These are phyloP conservation scores for Haplosporangium sp. DNA, from an alignment of 371 early-diverging fungal species.

Conservation along the genomic window DNA sequence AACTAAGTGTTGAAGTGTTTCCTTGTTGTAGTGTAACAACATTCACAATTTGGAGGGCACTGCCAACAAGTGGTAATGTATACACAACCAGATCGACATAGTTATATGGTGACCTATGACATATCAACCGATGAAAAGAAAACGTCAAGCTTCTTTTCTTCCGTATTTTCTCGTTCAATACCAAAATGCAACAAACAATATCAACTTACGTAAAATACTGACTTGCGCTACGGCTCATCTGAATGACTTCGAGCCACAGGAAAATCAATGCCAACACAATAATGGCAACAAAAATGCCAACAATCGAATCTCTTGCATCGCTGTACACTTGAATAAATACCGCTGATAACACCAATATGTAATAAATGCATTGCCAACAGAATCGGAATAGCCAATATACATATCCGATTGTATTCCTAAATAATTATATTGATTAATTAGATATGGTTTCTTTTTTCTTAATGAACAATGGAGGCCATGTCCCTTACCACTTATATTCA, in stretches of 20 bases:
- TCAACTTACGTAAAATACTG: constrained; percentile 7
- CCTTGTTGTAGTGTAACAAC: not conserved
- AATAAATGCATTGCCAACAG: constrained; percentile 19
- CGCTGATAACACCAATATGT: constrained; percentile 20
- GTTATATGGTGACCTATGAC: constrained; percentile 16
- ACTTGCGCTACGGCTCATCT: not conserved
- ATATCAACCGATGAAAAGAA: too few species aligned
- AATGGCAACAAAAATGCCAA: constrained; percentile 22
- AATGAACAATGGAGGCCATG: not conserved
- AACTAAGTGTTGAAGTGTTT: constrained; percentile 6
- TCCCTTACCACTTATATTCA: constrained; percentile 35
- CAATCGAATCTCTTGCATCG: not conserved
- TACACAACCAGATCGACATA: constrained; percentile 7
- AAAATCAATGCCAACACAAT: constrained; percentile 8
- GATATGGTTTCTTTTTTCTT: not conserved
- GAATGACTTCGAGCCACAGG: constrained; percentile 15
- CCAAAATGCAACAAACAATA: not conserved
- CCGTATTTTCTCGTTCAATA: too few species aligned
- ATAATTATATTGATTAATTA: not conserved
- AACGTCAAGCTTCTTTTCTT: too few species aligned
- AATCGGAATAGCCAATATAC: constrained; percentile 29
- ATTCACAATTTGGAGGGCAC: not conserved
- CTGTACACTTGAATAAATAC: constrained; percentile 23
- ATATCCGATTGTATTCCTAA: constrained; percentile 34
- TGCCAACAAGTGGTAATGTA: constrained; percentile 8